Percentiles rank a stretch among this genome's conserved stretches.
Evolutionary conservation across 306 rosid species (phyloP).

Genomic region (Comarum palustre): DNA sequence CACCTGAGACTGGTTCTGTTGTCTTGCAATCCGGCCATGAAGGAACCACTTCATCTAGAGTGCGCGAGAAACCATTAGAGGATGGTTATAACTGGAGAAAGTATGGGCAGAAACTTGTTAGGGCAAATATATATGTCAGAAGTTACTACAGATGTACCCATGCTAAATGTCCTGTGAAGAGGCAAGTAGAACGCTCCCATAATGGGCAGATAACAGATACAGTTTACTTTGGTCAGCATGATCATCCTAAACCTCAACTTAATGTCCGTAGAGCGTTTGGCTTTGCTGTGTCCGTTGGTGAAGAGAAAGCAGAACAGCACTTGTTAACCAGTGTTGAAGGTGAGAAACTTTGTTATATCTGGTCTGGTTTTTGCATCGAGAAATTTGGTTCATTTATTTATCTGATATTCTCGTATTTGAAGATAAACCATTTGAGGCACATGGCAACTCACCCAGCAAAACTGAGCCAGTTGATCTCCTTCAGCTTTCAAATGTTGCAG

Average conservation of each 20-base stretch:
- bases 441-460: constrained; percentile 36
- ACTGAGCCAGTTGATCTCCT: constrained; percentile 37
- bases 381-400: constrained; percentile 26
- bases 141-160: constrained; percentile 86
- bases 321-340: constrained; percentile 46
- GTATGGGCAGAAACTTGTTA: constrained; percentile 87
- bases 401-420: constrained; percentile 37
- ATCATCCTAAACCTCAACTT: constrained; percentile 63
- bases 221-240: constrained; percentile 70
- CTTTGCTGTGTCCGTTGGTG: constrained; percentile 34
- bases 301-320: constrained; percentile 39
- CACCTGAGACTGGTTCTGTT: constrained; percentile 27
- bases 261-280: constrained; percentile 47
- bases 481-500: constrained; percentile 38
- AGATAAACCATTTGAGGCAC: constrained; percentile 44
- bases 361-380: constrained; percentile 28
- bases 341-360: constrained; percentile 30
- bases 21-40: constrained; percentile 41
- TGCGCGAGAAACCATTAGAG: constrained; percentile 62
- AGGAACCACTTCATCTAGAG: constrained; percentile 39
- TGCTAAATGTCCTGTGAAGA: constrained; percentile 73
- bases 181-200: constrained; percentile 62
- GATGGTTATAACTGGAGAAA: constrained; percentile 96
- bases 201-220: constrained; percentile 59
- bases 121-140: constrained; percentile 65